Conservation (phyloP, 768 basidiomycete species). For the Amanita pseudoporphyria region DNA sequence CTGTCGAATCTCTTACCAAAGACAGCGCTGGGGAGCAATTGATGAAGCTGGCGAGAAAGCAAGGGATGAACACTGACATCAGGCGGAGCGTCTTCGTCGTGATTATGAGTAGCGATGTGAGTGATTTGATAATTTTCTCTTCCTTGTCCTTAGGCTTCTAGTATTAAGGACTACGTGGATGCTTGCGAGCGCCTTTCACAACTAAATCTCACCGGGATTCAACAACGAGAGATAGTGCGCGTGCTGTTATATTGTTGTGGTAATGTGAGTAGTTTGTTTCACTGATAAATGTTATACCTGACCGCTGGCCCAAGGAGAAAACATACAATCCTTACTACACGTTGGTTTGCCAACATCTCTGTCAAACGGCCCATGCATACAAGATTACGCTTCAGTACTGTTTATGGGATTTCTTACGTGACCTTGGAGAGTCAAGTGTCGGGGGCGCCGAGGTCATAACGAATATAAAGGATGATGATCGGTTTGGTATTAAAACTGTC, state of each 20-base stretch:
- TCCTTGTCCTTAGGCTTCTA: not conserved
- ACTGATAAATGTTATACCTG: not conserved
- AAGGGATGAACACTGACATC: slow-evolving; percentile 99
- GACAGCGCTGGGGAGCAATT: slow-evolving; percentile 31
- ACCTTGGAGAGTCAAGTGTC: slow-evolving; percentile 75
- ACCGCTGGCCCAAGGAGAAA: slow-evolving; percentile 52
- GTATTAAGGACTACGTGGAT: slow-evolving; percentile 82
- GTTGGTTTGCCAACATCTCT: slow-evolving; percentile 79
- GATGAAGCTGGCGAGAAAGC: slow-evolving; percentile 76
- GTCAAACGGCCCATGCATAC: slow-evolving; percentile 69
- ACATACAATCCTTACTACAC: slow-evolving; percentile 94
- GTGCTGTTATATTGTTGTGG: slow-evolving; percentile 90
- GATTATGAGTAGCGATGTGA: slow-evolving; percentile 90
- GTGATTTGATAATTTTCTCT: slow-evolving; percentile 15
- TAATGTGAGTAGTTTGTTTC: slow-evolving; percentile 43
- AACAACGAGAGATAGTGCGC: slow-evolving; percentile 91
- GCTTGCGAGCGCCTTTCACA: slow-evolving; percentile 86
- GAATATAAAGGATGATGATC: slow-evolving; percentile 38
- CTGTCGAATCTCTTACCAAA: slow-evolving; percentile 14
- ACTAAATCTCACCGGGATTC: slow-evolving; percentile 75
- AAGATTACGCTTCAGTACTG: slow-evolving; percentile 92
- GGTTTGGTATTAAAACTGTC: slow-evolving; percentile 41
- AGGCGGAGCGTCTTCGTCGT: slow-evolving; percentile 86
- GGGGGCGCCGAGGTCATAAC: slow-evolving; percentile 76
- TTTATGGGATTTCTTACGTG: slow-evolving; percentile 94